These are phyloP conservation scores for Leptomonas seymouri DNA, from an alignment of 208 protist genomes.

Conservation along the genomic window DNA sequence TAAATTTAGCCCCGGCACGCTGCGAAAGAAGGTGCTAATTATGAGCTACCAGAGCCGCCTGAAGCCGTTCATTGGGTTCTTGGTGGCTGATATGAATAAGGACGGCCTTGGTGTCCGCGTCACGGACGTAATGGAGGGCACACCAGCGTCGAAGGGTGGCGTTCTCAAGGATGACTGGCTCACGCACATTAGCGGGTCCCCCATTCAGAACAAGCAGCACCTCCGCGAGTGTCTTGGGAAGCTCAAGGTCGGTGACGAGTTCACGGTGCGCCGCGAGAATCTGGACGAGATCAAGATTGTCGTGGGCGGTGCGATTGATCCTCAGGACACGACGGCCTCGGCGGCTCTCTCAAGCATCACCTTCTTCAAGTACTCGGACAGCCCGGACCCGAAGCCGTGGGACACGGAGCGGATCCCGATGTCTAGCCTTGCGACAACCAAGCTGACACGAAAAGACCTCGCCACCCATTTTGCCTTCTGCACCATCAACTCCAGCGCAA, in stretches of 20 bases:
- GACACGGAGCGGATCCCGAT: constrained; percentile 45
- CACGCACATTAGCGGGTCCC: constrained; percentile 78
- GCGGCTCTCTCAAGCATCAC: constrained; percentile 65
- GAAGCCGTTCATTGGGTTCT: constrained; percentile 86
- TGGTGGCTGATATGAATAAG: constrained; percentile 90
- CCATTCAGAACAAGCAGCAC: constrained; percentile 83
- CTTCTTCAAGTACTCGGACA: constrained; percentile 77
- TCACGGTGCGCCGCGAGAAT: constrained; percentile 83
- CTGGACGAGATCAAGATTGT: constrained; percentile 86
- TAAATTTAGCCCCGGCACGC: constrained; percentile 86
- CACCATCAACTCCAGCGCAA: constrained; percentile 35
- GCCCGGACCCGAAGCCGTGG: constrained; percentile 58
- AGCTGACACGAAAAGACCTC: constrained; percentile 42
- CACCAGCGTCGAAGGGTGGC: constrained; percentile 82
- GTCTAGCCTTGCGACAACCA: constrained; percentile 33
- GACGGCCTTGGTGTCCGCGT: constrained; percentile 89
- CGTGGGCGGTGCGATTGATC: constrained; percentile 79
- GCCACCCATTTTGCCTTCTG: constrained; percentile 77
- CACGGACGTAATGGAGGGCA: constrained; percentile 79
- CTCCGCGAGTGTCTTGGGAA: constrained; percentile 64
- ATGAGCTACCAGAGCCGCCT: constrained; percentile 69
- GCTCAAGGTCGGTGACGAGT: constrained; percentile 81
- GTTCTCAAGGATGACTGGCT: constrained; percentile 89
- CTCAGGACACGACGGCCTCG: constrained; percentile 56
- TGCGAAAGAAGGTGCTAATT: constrained; percentile 84